Evolutionary conservation across 164 flowering plant species (phyloP).

Genomic region (Stephania cephalantha): DNA sequence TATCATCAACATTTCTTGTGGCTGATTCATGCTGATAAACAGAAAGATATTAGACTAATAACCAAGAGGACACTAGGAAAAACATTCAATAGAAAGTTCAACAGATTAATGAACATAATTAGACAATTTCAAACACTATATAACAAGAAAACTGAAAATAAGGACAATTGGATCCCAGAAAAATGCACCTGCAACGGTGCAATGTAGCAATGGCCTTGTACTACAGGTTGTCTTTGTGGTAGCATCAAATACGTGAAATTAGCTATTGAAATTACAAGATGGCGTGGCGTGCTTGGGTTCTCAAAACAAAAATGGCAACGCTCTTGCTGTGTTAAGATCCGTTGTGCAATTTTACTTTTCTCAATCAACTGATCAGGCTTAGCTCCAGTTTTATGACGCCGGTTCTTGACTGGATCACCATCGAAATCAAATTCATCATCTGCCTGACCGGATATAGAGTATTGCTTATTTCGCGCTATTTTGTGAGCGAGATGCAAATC

Average conservation of each 20-base stretch:
- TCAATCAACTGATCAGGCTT: slow-evolving; percentile 21
- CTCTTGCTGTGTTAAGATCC: slow-evolving; percentile 73
- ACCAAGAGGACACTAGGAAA: not conserved
- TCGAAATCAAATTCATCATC: slow-evolving; percentile 96
- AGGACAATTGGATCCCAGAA: not conserved
- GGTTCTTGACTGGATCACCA: slow-evolving; percentile 51
- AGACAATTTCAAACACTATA: not conserved
- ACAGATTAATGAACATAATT: not conserved
- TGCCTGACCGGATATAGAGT: slow-evolving; percentile 45
- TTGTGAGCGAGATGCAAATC: slow-evolving; percentile 67
- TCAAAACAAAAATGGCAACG: slow-evolving; percentile 89
- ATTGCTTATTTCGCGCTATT: slow-evolving; percentile 61
- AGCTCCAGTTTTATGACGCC: slow-evolving; percentile 33
- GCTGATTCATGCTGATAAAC: slow-evolving; percentile 74
- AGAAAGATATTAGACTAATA: not conserved
- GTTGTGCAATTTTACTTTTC: slow-evolving; percentile 30
- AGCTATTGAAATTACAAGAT: slow-evolving; percentile 77
- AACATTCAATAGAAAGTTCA: not conserved
- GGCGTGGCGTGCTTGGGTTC: slow-evolving; percentile 71
- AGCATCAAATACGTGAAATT: slow-evolving; percentile 73
- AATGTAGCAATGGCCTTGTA: slow-evolving; percentile 88
- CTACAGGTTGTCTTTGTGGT: slow-evolving; percentile 71
- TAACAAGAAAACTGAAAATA: not conserved
- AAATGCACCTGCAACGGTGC: slow-evolving; percentile 66
- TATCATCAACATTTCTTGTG: slow-evolving; percentile 64